Evolutionary conservation across 805 yeast species (phyloP).

Genomic region (Monosporozyma servazzii): DNA sequence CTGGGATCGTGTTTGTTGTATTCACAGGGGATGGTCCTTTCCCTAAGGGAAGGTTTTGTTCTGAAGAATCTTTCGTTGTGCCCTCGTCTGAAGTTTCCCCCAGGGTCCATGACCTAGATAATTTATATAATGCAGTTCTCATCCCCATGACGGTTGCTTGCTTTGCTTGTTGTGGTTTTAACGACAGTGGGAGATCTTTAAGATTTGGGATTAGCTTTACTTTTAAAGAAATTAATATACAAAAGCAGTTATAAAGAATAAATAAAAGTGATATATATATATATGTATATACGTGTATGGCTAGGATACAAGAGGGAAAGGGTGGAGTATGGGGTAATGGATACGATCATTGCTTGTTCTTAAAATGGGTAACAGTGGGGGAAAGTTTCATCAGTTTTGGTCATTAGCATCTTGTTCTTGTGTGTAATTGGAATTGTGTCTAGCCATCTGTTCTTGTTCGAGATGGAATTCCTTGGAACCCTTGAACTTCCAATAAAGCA

Average conservation of each 20-base stretch:
- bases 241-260: not conserved
- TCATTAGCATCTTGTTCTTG: conserved; percentile 9
- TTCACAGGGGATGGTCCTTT: conserved; percentile 2
- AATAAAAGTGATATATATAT: not conserved
- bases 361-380: not conserved
- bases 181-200: not conserved
- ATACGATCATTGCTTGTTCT: not conserved
- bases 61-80: not conserved
- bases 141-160: conserved; percentile 2
- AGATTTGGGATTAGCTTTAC: not conserved
- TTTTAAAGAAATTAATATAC: not conserved
- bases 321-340: not conserved
- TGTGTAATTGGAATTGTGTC: not conserved
- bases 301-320: too few relatives aligned
- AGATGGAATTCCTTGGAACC: conserved; percentile 30
- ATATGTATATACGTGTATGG: too few relatives aligned
- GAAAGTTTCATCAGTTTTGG: not conserved
- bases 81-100: not conserved
- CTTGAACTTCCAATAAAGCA: conserved; percentile 44
- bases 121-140: conserved; percentile 2
- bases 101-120: conserved; percentile 1
- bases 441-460: conserved; percentile 14
- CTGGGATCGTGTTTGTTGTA: not conserved
- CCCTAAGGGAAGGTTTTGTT: not conserved
- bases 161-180: not conserved